These are phyloP conservation scores for Colletotrichum camelliae DNA, from an alignment of 2,329 filamentous ascomycete species.

Conservation along the genomic window DNA sequence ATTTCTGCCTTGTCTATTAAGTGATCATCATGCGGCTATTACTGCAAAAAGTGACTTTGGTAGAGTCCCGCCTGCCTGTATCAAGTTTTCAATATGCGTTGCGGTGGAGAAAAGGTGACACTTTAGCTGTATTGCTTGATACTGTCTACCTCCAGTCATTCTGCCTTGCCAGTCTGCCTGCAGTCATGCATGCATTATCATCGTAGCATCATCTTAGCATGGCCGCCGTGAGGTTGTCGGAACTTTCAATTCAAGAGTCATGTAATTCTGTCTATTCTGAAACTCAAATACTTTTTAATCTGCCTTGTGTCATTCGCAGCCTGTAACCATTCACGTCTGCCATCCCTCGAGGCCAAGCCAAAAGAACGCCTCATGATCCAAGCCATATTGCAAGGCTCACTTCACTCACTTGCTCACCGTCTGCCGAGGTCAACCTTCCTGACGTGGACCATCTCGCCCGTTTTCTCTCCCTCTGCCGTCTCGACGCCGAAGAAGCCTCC, in stretches of 20 bases:
- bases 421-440: constrained; percentile 59
- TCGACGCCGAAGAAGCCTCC: constrained; percentile 66
- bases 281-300: not conserved
- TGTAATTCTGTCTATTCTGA: not conserved
- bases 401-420: constrained; percentile 33
- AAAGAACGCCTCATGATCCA: not conserved
- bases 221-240: not conserved
- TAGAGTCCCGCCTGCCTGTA: not conserved
- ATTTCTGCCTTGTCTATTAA: not conserved
- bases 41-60: not conserved
- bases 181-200: not conserved
- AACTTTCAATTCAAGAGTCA: not conserved
- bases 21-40: not conserved
- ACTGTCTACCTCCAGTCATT: not conserved
- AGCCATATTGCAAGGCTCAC: not conserved
- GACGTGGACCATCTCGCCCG: constrained; percentile 55
- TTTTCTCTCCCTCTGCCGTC: constrained; percentile 23
- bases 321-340: not conserved
- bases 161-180: not conserved
- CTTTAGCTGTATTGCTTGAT: not conserved
- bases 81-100: not conserved
- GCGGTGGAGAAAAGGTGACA: not conserved
- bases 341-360: not conserved
- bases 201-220: not conserved
- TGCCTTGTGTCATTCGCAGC: not conserved